A percentile compares a stretch with the other conserved stretches of the same genome.
phyloP scores from a whole-genome alignment of 768 basidiomycete species.

The Boletellus emodensis region DNA sequence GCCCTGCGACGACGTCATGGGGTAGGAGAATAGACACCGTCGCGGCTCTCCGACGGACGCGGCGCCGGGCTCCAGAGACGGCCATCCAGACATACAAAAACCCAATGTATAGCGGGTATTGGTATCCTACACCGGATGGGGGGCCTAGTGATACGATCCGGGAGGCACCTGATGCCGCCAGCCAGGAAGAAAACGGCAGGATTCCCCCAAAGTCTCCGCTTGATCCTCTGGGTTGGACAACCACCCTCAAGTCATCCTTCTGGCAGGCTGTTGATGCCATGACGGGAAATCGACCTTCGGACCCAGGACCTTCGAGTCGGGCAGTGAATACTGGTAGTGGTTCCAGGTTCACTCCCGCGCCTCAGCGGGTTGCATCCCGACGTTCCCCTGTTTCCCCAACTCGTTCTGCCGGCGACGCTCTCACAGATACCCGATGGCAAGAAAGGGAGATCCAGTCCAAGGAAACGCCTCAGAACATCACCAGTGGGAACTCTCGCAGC shows the following conservation, averaged over 20 bases:
- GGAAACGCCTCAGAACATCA: neutral
- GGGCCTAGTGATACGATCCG: neutral
- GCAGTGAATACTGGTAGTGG: neutral
- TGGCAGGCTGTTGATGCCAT: slow-evolving; percentile 49
- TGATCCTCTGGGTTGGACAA: slow-evolving; percentile 38
- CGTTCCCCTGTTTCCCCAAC: slow-evolving; percentile 7
- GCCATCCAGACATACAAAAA: slow-evolving; percentile 7
- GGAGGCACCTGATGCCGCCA: neutral
- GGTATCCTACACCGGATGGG: slow-evolving; percentile 5
- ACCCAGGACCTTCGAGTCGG: neutral
- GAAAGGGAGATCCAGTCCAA: neutral
- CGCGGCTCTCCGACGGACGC: slow-evolving; percentile 18
- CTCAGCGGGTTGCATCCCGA: slow-evolving; percentile 15
- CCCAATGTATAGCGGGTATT: slow-evolving; percentile 12
- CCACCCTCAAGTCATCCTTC: slow-evolving; percentile 41
- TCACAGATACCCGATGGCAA: neutral
- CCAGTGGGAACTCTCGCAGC: neutral
- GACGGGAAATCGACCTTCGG: slow-evolving; percentile 37
- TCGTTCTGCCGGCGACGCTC: neutral
- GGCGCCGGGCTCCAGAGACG: slow-evolving; percentile 4
- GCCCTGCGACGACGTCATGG: slow-evolving; percentile 24
- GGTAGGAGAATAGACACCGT: slow-evolving; percentile 26
- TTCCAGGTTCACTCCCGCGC: slow-evolving; percentile 22
- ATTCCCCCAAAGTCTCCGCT: neutral
- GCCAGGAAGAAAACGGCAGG: neutral